Conservation (phyloP, 2,329 filamentous ascomycete species). For the Aspergillus sojae region DNA sequence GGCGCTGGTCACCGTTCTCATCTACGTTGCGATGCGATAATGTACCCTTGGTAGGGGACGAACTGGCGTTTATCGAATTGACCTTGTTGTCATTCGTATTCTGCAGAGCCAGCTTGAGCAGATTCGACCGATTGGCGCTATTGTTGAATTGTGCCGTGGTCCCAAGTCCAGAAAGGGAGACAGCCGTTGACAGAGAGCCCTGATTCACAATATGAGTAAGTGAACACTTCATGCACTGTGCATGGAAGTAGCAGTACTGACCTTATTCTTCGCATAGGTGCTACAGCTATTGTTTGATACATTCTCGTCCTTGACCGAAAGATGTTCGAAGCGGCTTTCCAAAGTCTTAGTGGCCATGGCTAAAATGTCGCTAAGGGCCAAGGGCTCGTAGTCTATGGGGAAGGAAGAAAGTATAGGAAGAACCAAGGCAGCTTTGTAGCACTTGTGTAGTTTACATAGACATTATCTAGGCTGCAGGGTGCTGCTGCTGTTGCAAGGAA, state of each 20-base stretch:
- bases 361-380: background rate
- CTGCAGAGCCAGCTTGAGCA: constrained; percentile 84
- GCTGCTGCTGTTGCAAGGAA: constrained; percentile 8
- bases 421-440: background rate
- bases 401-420: constrained; percentile 14
- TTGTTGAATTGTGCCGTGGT: constrained; percentile 44
- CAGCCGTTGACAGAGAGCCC: constrained; percentile 51
- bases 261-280: constrained; percentile 75
- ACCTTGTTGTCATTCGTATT: constrained; percentile 67
- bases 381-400: background rate
- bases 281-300: constrained; percentile 60
- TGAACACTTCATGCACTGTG: background rate
- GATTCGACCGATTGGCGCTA: constrained; percentile 70
- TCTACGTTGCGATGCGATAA: constrained; percentile 51
- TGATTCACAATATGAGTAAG: constrained; percentile 31
- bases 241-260: constrained; percentile 41
- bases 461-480: constrained; percentile 12
- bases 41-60: constrained; percentile 66
- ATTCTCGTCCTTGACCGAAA: constrained; percentile 89
- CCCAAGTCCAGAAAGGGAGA: constrained; percentile 52
- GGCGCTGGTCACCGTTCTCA: constrained; percentile 39
- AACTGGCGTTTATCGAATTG: constrained; percentile 54
- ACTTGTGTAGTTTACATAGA: constrained; percentile 7
- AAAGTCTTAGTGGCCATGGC: constrained; percentile 73
- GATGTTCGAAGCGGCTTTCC: constrained; percentile 85